Evolutionary conservation across 2,329 filamentous ascomycete genomes (phyloP).

Genomic region (Rasamsonia emersonii): DNA sequence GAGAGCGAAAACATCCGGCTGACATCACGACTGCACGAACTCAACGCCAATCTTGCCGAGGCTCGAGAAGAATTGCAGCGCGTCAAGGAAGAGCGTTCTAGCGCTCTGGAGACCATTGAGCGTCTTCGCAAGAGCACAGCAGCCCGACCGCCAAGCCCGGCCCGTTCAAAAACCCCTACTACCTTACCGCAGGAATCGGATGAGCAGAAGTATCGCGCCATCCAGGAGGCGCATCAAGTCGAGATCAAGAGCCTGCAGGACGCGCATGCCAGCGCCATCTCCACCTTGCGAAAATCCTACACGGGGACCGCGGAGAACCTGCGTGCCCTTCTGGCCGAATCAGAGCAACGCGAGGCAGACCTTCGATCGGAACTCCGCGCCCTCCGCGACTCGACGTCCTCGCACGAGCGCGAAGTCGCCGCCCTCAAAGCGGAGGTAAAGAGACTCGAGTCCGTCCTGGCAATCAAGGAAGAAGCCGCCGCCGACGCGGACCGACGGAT

Average conservation of each 20-base stretch:
- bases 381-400: constrained; percentile 15
- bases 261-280: constrained; percentile 28
- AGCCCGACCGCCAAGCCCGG: constrained; percentile 17
- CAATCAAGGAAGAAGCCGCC: constrained; percentile 32
- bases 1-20: constrained; percentile 33
- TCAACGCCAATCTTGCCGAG: constrained; percentile 23
- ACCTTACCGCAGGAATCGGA: constrained; percentile 10
- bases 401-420: constrained; percentile 18
- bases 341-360: constrained; percentile 27
- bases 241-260: constrained; percentile 28
- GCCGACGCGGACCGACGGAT: constrained; percentile 32
- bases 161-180: constrained; percentile 18
- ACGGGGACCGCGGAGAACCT: constrained; percentile 29
- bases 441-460: constrained; percentile 25
- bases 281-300: constrained; percentile 29
- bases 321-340: constrained; percentile 22
- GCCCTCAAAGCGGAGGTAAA: constrained; percentile 25
- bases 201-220: constrained; percentile 11
- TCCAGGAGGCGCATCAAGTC: constrained; percentile 25
- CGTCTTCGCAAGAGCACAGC: constrained; percentile 22
- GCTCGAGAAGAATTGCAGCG: constrained; percentile 22
- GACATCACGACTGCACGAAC: constrained; percentile 23
- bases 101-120: constrained; percentile 21
- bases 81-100: constrained; percentile 22
- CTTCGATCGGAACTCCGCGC: constrained; percentile 24